Base-by-base conservation (phyloP, 305 asterid genomes). In the Fraxinus sp. region DNA sequence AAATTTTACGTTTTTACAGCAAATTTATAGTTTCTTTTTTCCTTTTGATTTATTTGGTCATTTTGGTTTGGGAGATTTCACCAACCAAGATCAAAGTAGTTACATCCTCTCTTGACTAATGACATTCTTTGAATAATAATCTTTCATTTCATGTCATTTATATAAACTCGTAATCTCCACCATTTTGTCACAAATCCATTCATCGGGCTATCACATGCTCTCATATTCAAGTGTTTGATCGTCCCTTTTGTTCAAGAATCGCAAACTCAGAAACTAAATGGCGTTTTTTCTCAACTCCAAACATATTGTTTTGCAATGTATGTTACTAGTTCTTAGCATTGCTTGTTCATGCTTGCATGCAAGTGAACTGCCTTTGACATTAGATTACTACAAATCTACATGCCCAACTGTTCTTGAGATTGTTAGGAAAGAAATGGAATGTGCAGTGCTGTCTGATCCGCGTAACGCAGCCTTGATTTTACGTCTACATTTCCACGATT, bases 91-190 rank as follows among this genome's bases (percentile, higher is more conserved):
- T 78, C 49, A 72, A 46, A 84, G 88, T 88, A 87, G 96, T 90
- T 92, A 74, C 96, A 94, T 92, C 98, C 90, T 90, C 98, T 89
- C 86, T 94, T 94, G 98, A 94, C 98, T 88, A 88, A 44, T 57
- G 68, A 77, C 33, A 14, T 62, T 79, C 81, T 85, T 57, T 37
- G 35, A 86, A 85, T 83, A 39, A 52, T 46, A 76, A 57, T 85
- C 81, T 83, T 52, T 57, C 81, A 80, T 77, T 28, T 68, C 37
- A 11, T 13, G 9, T 70, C 75, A 70, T 30, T 81, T 91, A 92
- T 90, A 87, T 89, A 87, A 85, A 85, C 76, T 66, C 87, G 64
- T 74, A 82, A 55, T 86, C 89, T 81, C 88, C 85, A 84, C 85
- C 82, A 80, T 64, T 79, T 77, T 71, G 36, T 78, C 82, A 39